Evolutionary conservation across 2,329 filamentous ascomycete species (phyloP), one percentile per base, ranked within the genome.

Genomic region (Neopestalotiopsis rosae): DNA sequence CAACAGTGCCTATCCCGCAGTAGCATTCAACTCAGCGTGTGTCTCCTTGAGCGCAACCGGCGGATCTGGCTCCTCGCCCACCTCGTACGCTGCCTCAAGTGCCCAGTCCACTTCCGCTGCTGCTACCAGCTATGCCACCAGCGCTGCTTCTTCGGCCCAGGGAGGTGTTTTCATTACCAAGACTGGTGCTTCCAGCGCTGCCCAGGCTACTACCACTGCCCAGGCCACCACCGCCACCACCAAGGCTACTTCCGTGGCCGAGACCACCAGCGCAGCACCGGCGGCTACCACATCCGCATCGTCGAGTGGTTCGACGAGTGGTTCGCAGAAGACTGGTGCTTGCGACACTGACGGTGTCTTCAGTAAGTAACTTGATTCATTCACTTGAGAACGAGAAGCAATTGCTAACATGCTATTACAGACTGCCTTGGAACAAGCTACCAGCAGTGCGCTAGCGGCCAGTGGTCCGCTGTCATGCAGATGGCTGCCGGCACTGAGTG

Each of bases 381-480:
- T 38, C 34, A 6, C 34, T 1, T 38, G 1, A 38, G 10, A 38
- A 38, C 0, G 24, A 28, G 24, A 28, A 28, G 24, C 34, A 38
- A 0, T 38, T 38, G 34, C 34, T 38, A 38, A 38, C 10, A 7
- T 38, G 1, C 1, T 1, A 6, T 38, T 1, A 6, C 34, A 38
- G 34, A 38, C 5, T 89, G 87, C 71, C 78, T 88, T 6, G 85
- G 86, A 14, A 79, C 75, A 1, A 81, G 82, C 0, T 89, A 83
- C 83, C 87, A 89, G 76, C 86, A 86, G 62, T 89, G 87, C 69
- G 87, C 82, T 7, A 84, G 82, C 2, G 87, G 87, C 9, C 49
- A 72, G 0, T 89, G 87, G 87, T 86, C 86, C 2, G 73, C 78
- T 0, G 67, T 77, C 2, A 81, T 82, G 69, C 57, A 71, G 0